Conservation (phyloP, 2,329 filamentous ascomycete species). For the Sarocladium oryzae region DNA sequence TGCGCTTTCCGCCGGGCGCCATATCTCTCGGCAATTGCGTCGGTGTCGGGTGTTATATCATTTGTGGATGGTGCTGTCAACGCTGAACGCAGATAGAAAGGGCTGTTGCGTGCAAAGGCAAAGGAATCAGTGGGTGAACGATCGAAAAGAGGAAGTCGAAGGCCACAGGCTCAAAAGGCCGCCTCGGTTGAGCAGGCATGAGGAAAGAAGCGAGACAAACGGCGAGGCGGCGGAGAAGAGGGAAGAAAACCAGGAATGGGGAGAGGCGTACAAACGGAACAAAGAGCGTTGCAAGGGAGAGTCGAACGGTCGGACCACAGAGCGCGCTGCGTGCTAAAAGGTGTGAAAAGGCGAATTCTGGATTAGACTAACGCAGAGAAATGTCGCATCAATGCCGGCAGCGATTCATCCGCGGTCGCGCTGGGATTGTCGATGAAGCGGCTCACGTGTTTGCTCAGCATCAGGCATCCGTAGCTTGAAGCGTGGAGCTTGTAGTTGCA, state of each 20-base stretch:
- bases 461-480: conserved; percentile 5
- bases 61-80: not conserved
- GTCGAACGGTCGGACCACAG: not conserved
- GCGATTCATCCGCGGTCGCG: conserved; percentile 3
- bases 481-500: not conserved
- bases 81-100: not conserved
- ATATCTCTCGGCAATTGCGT: not conserved
- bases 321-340: not conserved
- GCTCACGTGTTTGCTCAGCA: conserved; percentile 5
- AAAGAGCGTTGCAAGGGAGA: conserved; percentile 2
- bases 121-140: conserved; percentile 15
- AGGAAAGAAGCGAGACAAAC: not conserved
- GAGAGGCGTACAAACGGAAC: conserved; percentile 5
- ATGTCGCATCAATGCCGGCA: conserved; percentile 9
- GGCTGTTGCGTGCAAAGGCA: conserved; percentile 11
- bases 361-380: not conserved
- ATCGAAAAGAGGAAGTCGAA: not conserved
- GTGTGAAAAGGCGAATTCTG: not conserved
- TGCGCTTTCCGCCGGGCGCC: conserved; percentile 39
- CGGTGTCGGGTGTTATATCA: not conserved
- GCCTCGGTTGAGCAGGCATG: not conserved
- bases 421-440: conserved; percentile 4
- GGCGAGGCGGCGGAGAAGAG: conserved; percentile 1
- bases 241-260: not conserved
- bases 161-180: not conserved